Percentiles rank a stretch among this genome's conserved stretches.
Conservation (phyloP, 2,329 filamentous ascomycete species). For the Colletotrichum gigasporum region DNA sequence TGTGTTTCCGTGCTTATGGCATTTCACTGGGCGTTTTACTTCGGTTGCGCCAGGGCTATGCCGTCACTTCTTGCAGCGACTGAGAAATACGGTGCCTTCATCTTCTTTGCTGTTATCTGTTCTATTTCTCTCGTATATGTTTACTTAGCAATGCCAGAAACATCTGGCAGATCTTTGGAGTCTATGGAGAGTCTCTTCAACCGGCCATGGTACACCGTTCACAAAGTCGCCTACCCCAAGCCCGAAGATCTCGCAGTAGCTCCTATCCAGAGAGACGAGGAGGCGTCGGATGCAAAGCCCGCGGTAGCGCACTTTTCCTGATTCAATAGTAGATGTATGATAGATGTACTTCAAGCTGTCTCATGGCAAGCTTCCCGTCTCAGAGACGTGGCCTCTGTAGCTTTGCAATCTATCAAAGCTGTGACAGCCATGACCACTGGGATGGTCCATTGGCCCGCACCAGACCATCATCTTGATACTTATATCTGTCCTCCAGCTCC, state of each 20-base stretch:
- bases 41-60: slow-evolving; percentile 45
- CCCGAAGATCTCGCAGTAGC: slow-evolving; percentile 32
- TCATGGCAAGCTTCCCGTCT: no score
- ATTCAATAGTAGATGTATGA: not conserved
- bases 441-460: not conserved
- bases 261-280: not conserved
- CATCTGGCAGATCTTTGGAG: slow-evolving; percentile 40
- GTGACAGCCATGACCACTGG: no score
- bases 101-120: slow-evolving; percentile 24
- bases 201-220: slow-evolving; percentile 40
- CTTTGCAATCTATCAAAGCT: no score
- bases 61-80: slow-evolving; percentile 43
- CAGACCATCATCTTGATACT: not conserved
- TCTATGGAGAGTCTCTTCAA: slow-evolving; percentile 42
- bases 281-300: not conserved
- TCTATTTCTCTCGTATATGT: slow-evolving; percentile 36
- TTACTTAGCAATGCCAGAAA: slow-evolving; percentile 44
- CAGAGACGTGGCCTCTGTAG: not conserved
- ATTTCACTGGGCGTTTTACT: slow-evolving; percentile 50
- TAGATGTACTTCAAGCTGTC: no score
- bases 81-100: slow-evolving; percentile 35
- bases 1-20: slow-evolving; percentile 53
- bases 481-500: not conserved
- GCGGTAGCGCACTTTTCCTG: not conserved
- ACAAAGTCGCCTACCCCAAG: slow-evolving; percentile 41